Evolutionary conservation across 2,329 filamentous ascomycete species (phyloP).

Genomic region (Penicillium sp.): DNA sequence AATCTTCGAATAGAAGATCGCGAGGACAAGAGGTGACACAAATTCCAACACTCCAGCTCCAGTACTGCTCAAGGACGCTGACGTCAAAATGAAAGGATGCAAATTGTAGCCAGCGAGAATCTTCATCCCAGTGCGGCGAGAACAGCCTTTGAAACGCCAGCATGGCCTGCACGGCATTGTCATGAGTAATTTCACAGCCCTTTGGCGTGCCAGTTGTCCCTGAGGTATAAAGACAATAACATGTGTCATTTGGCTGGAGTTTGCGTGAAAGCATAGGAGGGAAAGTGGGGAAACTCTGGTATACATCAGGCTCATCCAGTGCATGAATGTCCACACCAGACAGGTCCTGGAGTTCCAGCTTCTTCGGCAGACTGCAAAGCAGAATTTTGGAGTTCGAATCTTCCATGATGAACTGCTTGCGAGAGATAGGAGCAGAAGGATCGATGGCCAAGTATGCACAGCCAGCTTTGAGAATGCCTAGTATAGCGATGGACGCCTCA

Average conservation of each 20-base stretch:
- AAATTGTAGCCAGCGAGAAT: constrained; percentile 86
- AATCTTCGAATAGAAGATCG: constrained; percentile 81
- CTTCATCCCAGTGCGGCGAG: constrained; percentile 66
- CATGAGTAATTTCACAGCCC: constrained; percentile 83
- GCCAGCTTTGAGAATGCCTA: constrained; percentile 79
- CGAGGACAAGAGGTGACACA: constrained; percentile 77
- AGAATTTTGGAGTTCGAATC: constrained; percentile 69
- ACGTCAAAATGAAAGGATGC: constrained; percentile 95
- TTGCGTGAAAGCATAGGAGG: constrained; percentile 33
- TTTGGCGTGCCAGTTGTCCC: constrained; percentile 86
- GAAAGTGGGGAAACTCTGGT: constrained; percentile 38
- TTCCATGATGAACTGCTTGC: constrained; percentile 74
- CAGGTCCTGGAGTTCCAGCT: constrained; percentile 36
- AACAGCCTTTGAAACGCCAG: constrained; percentile 82
- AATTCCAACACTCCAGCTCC: constrained; percentile 91
- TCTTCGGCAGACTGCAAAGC: constrained; percentile 55
- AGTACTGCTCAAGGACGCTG: constrained; percentile 89
- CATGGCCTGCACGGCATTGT: constrained; percentile 87
- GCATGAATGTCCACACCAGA: constrained; percentile 45
- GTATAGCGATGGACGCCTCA: constrained; percentile 77
- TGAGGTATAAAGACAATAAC: constrained; percentile 84
- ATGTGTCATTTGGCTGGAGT: constrained; percentile 57
- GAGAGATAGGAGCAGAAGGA: constrained; percentile 66
- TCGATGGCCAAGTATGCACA: constrained; percentile 81
- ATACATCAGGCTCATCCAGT: constrained; percentile 43